Evolutionary conservation across 495 filamentous ascomycete genomes (phyloP).

Genomic region (Penicillium roqueforti): DNA sequence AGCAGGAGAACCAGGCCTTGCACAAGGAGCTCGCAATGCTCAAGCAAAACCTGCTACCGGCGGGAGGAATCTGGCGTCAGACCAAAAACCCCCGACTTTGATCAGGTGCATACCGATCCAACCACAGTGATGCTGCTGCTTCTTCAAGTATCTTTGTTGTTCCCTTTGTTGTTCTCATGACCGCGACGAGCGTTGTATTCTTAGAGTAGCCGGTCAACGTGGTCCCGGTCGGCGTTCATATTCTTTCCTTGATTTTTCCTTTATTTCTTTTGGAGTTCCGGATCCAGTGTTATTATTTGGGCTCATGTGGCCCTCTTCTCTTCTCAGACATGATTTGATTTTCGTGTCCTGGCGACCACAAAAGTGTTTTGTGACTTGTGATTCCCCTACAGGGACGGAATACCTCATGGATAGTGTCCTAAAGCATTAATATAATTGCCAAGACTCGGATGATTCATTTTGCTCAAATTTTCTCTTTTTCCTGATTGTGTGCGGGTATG

Average conservation of each 20-base stretch:
- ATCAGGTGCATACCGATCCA: conserved; percentile 5
- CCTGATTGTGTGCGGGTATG: neutral
- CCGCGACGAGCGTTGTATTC: conserved; percentile 18
- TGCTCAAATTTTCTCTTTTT: neutral
- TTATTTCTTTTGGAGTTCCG: neutral
- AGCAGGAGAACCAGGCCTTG: conserved; percentile 39
- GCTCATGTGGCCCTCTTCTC: conserved; percentile 14
- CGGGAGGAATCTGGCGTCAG: conserved; percentile 32
- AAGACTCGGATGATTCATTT: conserved; percentile 22
- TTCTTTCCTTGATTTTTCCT: neutral
- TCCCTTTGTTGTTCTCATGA: conserved; percentile 18
- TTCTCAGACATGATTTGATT: conserved; percentile 15
- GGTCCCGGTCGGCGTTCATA: conserved; percentile 6
- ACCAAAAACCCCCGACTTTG: conserved; percentile 14
- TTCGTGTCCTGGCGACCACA: conserved; percentile 28
- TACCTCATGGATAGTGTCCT: conserved; percentile 15
- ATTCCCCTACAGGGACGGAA: conserved; percentile 6
- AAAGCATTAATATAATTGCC: conserved; percentile 29
- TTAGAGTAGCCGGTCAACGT: conserved; percentile 12
- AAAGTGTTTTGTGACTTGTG: conserved; percentile 25
- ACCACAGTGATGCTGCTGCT: conserved; percentile 1
- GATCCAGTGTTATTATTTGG: conserved; percentile 1
- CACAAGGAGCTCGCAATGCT: conserved; percentile 37
- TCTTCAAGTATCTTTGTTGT: neutral
- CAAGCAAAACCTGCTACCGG: conserved; percentile 33